These are phyloP conservation scores for Rhizopus delemar DNA, from an alignment of 371 early-diverging fungal species.

Conservation along the genomic window DNA sequence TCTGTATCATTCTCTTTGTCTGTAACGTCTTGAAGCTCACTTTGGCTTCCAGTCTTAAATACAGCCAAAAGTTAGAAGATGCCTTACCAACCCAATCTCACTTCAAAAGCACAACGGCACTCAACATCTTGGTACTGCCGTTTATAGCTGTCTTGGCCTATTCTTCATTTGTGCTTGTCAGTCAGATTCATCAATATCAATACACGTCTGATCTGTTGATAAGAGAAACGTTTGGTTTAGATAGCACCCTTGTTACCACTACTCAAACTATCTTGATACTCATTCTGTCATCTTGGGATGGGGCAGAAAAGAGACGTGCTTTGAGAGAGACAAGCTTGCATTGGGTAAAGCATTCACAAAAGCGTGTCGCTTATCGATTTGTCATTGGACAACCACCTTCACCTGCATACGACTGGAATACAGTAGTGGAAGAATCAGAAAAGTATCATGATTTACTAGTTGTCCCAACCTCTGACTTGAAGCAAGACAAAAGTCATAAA, in stretches of 20 bases:
- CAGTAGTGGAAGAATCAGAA: constrained; percentile 49
- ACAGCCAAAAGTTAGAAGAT: constrained; percentile 39
- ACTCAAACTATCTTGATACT: constrained; percentile 41
- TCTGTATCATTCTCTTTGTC: constrained; percentile 47
- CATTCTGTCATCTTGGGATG: constrained; percentile 60
- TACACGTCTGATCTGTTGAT: constrained; percentile 47
- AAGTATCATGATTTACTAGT: constrained; percentile 54
- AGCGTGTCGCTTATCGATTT: constrained; percentile 52
- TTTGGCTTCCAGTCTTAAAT: constrained; percentile 51
- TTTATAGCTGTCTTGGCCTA: constrained; percentile 50
- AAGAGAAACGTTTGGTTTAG: constrained; percentile 31
- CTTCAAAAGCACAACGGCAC: constrained; percentile 40
- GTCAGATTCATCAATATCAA: constrained; percentile 49
- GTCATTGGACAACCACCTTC: constrained; percentile 59
- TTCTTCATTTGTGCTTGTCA: constrained; percentile 52
- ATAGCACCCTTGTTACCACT: constrained; percentile 28
- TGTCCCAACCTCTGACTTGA: constrained; percentile 57
- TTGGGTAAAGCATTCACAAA: constrained; percentile 22
- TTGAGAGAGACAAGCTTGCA: constrained; percentile 49
- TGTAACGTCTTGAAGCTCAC: constrained; percentile 54
- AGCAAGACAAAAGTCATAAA: constrained; percentile 55
- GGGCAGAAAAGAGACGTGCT: constrained; percentile 39
- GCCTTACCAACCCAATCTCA: constrained; percentile 35
- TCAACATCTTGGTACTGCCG: constrained; percentile 52
- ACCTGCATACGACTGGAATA: constrained; percentile 39